Conservation (phyloP, 306 rosid genomes). For the Quercus bicolor region DNA sequence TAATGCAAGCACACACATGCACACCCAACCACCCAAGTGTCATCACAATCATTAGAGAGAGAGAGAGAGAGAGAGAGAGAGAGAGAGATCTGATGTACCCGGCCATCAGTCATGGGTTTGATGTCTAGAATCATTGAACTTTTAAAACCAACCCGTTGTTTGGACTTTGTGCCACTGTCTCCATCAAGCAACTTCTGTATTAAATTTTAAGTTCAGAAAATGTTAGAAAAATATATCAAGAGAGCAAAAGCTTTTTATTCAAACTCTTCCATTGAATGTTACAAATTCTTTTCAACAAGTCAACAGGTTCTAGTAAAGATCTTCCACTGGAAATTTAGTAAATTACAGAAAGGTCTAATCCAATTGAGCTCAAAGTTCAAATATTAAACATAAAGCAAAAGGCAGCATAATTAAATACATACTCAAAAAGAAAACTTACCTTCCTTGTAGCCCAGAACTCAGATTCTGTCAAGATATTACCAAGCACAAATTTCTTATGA, state of each 20-base stretch:
- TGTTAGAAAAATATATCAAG: conserved; percentile 10
- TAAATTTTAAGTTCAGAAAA: conserved; percentile 5
- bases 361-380: conserved; percentile 12
- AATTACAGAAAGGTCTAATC: neutral
- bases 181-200: conserved; percentile 77
- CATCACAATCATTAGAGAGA: conserved; percentile 2
- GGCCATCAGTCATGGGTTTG: conserved; percentile 88
- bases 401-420: conserved; percentile 9
- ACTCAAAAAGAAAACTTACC: conserved; percentile 34
- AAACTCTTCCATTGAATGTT: neutral
- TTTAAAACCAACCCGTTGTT: conserved; percentile 82
- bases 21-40: conserved; percentile 12
- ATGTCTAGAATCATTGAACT: conserved; percentile 88
- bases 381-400: conserved; percentile 7
- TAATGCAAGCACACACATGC: neutral
- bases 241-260: neutral
- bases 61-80: conserved; percentile 10
- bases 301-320: neutral
- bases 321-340: neutral
- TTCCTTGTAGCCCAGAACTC: conserved; percentile 98
- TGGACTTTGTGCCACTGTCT: conserved; percentile 61
- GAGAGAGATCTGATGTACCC: conserved; percentile 53
- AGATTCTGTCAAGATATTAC: conserved; percentile 84
- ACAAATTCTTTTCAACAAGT: neutral
- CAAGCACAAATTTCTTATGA: conserved; percentile 79